Evolutionary conservation across 768 basidiomycete genomes (phyloP), one percentile per base, ranked within the genome.

Genomic region (Chalciporus chontae): DNA sequence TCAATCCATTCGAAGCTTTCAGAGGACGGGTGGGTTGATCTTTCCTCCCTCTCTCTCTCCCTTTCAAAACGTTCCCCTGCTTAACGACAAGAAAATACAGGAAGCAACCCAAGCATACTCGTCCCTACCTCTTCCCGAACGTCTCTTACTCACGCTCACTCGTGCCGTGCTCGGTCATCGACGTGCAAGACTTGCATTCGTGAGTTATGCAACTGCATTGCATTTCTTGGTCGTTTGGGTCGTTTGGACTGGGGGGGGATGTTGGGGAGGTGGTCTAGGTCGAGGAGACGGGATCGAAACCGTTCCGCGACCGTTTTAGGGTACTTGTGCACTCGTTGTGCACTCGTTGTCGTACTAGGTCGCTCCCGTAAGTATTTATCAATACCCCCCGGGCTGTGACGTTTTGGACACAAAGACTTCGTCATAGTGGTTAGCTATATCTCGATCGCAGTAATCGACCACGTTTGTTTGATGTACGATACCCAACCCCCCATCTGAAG

Each of bases 1-100:
- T 98, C 83, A 98, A 99, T 63, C 95, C 96, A 0, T 99, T 99
- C 64, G 94, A 97, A 68, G 93, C 88, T 7, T 98, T 99, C 77
- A 83, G 93, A 54, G 93, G 95, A 2, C 77, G 93, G 67, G 95
- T 96, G 60, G 57, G 93, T 80, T 6, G 4, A n/a, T n/a, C n/a
- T n/a, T n/a, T n/a, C n/a, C n/a, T n/a, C n/a, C n/a, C n/a, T n/a
- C 5, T 13, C 14, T 17, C 23, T 3, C 8, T 21, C 14, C 1
- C 14, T 8, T 45, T 38, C 55, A 40, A n/a, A 17, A n/a, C 19
- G 2, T 1, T n/a, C n/a, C 29, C 13, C 13, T 31, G 10, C 29
- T 31, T 2, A n/a, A 31, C 13, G 29, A 31, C 1, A 31, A 4
- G 13, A 1, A 13, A 31, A 18, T 11, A 39, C 64, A 98, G 95